These are phyloP conservation scores for Pascua sp. DNA, from an alignment of 1,284 basidiomycete species.

Conservation along the genomic window DNA sequence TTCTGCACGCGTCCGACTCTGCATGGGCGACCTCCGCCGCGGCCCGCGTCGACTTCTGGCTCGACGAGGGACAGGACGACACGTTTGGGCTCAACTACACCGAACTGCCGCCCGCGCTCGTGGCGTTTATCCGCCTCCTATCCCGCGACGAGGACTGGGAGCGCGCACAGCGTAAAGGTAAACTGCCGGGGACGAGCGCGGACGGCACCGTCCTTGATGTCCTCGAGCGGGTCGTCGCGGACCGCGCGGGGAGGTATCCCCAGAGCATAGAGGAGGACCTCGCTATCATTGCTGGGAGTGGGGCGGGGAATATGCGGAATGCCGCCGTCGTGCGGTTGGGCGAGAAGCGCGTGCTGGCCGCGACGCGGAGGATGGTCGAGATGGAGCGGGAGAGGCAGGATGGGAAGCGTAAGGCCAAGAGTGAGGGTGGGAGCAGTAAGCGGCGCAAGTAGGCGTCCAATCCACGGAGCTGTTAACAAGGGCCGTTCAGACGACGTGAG, in stretches of 20 bases:
- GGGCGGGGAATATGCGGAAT: conserved; percentile 20
- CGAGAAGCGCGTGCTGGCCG: conserved; percentile 49
- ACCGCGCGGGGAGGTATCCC: conserved; percentile 4
- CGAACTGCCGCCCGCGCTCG: conserved; percentile 59
- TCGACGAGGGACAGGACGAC: conserved; percentile 84
- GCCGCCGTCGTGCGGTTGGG: conserved; percentile 51
- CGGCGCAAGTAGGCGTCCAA: not conserved
- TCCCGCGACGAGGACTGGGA: conserved; percentile 64
- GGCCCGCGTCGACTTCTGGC: conserved; percentile 79
- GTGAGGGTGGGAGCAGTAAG: not conserved
- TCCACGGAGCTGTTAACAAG: too few species aligned
- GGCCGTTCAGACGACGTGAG: too few species aligned
- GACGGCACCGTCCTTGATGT: conserved; percentile 52
- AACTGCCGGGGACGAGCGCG: conserved; percentile 70
- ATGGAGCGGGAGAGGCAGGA: conserved; percentile 1
- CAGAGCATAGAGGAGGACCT: conserved; percentile 37
- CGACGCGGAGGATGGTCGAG: conserved; percentile 2
- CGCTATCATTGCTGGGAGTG: conserved; percentile 19
- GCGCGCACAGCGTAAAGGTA: conserved; percentile 63
- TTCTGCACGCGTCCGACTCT: conserved; percentile 18
- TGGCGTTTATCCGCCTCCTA: conserved; percentile 70
- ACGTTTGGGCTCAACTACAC: conserved; percentile 63
- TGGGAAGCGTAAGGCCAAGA: conserved; percentile 1
- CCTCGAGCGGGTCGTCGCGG: conserved; percentile 54
- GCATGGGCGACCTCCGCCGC: conserved; percentile 14